These are phyloP conservation scores for Cyclotella kingstonii DNA, from an alignment of 108 stramenopile species.

Conservation along the genomic window DNA sequence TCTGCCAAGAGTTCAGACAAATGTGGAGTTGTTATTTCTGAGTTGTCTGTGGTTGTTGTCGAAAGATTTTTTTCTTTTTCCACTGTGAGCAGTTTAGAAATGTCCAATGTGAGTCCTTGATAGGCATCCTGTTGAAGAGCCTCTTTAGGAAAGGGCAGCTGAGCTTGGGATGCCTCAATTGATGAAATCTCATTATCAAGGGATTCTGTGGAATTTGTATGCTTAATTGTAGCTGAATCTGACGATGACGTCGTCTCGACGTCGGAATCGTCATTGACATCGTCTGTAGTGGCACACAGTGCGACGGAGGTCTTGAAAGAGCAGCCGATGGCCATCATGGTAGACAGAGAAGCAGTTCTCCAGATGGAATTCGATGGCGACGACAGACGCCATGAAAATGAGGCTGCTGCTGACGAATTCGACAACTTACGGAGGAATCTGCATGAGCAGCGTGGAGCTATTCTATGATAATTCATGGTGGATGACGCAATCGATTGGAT, in stretches of 20 bases:
- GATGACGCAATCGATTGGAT: conserved; percentile 31
- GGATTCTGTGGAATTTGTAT: too few species aligned
- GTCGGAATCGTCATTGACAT: conserved; percentile 17
- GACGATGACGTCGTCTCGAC: not conserved
- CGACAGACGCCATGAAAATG: conserved; percentile 1
- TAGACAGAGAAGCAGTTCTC: not conserved
- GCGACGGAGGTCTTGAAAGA: conserved; percentile 1
- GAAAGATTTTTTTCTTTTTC: too few species aligned
- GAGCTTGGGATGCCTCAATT: conserved; percentile 7
- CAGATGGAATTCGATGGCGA: not conserved
- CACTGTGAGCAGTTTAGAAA: conserved; percentile 17
- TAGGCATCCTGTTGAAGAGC: conserved; percentile 64
- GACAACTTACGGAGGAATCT: not conserved
- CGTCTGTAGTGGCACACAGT: conserved; percentile 4
- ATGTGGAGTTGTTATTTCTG: not conserved
- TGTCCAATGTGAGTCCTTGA: conserved; percentile 64
- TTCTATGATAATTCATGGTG: too few species aligned
- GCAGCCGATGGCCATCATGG: conserved; percentile 9
- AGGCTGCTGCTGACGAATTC: not conserved
- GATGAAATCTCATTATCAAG: conserved; percentile 13
- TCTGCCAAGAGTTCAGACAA: not conserved
- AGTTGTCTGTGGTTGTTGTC: too few species aligned
- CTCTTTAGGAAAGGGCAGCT: conserved; percentile 56
- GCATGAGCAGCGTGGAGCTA: too few species aligned
- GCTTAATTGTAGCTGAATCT: not conserved